A percentile compares a stretch with the other conserved stretches of the same genome.
Evolutionary conservation across 768 basidiomycete genomes (phyloP).

Genomic region (Suillus subalutaceus): DNA sequence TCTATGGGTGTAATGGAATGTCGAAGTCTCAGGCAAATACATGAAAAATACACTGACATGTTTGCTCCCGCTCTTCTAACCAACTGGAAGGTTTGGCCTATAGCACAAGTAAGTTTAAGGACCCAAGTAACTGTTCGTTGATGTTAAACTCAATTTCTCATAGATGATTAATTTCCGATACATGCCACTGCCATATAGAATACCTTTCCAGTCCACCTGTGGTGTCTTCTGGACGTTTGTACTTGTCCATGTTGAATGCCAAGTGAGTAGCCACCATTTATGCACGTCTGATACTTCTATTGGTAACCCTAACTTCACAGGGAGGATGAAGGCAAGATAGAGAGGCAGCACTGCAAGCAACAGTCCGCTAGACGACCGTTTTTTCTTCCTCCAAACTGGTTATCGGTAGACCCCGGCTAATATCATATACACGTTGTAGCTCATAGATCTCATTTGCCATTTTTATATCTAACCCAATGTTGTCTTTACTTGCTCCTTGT

Average conservation of each 20-base stretch:
- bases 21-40: conserved; percentile 60
- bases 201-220: conserved; percentile 86
- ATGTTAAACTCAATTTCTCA: conserved; percentile 1
- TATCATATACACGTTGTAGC: conserved; percentile 6
- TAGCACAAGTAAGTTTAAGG: conserved; percentile 50
- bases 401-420: conserved; percentile 5
- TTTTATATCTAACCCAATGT: background rate
- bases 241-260: conserved; percentile 83
- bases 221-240: conserved; percentile 94
- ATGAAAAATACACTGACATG: conserved; percentile 72
- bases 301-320: conserved; percentile 34
- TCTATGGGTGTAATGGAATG: conserved; percentile 93
- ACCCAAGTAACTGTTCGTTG: background rate
- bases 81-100: conserved; percentile 95
- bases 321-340: conserved; percentile 59
- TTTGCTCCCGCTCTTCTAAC: conserved; percentile 75
- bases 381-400: background rate
- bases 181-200: conserved; percentile 81
- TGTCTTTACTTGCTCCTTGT: background rate
- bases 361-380: conserved; percentile 13
- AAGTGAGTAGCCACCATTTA: conserved; percentile 48
- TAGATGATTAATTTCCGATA: conserved; percentile 83
- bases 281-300: background rate
- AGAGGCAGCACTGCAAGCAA: conserved; percentile 27
- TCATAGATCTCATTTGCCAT: background rate